Base-by-base conservation (phyloP, 2,329 filamentous ascomycete species). In the Myriosclerotinia duriaeana region DNA sequence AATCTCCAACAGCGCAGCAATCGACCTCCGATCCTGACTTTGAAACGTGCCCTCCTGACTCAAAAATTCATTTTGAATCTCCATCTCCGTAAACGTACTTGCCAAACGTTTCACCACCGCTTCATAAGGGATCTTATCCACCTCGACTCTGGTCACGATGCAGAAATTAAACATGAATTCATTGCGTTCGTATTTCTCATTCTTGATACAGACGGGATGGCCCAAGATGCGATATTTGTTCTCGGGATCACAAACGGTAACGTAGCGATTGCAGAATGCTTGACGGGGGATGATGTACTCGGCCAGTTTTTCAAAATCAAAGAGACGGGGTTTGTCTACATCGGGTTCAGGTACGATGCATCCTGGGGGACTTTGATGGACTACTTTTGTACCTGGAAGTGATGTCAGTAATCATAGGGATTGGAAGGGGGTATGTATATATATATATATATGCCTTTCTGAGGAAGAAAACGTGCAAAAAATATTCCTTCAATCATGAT, bases 101-200 rank as follows among this genome's bases (percentile, higher is more conserved):
- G 94, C 95, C 61, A 98, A 83, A 73, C 96, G 91, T 71, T 90
- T 84, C 64, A 97, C 92, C 42, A 98, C 91, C 70, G 88, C 89
- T 78, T 93, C 92, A 77, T 92, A 96, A 44, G 89, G 89, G 59
- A 86, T 85, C 76, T 90, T 90, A 75, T 96, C 91, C 5, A 84
- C 81, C 44, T 84, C 81, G 66, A 87, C 85, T 61, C 90, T 85
- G 60, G 97, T 83, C 38, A 97, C 89, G 54, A 98, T 82, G 67
- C 92, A 93, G 76, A 98, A 97, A 78, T 98, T 98, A 85, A 98
- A 99, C 76, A 97, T 97, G 82, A 97, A 98, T 78, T 96, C 92
- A 79, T 97, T 97, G 67, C 95, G 89, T 75, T 90, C 87, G 76
- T 98, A 97, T 72, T 89, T 89, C 65, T 88, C 85, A 70, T 93